These are phyloP conservation scores for Aspergillus viridinutans DNA, from an alignment of 2,329 filamentous ascomycete genomes.

Conservation along the genomic window DNA sequence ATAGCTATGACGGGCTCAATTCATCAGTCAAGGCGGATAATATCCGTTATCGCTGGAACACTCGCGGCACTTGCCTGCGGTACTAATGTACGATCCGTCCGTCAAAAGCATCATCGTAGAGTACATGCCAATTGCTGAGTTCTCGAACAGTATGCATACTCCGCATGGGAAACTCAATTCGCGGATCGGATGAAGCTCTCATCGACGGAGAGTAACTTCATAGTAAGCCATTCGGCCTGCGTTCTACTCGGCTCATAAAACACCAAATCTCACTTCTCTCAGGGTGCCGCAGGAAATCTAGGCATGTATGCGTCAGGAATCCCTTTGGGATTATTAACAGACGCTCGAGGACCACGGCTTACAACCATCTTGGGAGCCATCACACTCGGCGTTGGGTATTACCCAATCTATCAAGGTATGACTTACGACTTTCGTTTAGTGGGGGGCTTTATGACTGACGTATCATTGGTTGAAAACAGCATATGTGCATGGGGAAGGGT, in stretches of 20 bases:
- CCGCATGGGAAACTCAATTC: conserved; percentile 95
- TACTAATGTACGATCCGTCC: conserved; percentile 64
- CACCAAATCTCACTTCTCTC: conserved; percentile 25
- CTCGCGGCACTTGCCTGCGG: conserved; percentile 83
- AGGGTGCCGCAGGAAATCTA: conserved; percentile 57
- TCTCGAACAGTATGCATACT: conserved; percentile 80
- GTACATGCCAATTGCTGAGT: conserved; percentile 11
- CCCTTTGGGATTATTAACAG: conserved; percentile 82
- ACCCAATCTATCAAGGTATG: conserved; percentile 65
- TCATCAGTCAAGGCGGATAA: conserved; percentile 56
- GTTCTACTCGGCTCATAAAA: conserved; percentile 1
- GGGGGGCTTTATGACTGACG: conserved; percentile 5
- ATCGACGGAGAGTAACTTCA: conserved; percentile 88
- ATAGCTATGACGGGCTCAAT: conserved; percentile 24
- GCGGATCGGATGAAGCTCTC: conserved; percentile 80
- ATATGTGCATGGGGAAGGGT: conserved; percentile 64
- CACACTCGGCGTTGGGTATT: conserved; percentile 74
- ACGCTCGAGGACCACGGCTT: conserved; percentile 73
- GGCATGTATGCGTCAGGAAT: conserved; percentile 93
- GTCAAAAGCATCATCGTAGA: background rate
- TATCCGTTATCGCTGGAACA: conserved; percentile 82
- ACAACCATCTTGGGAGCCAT: conserved; percentile 72
- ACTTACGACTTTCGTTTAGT: background rate
- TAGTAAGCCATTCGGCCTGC: conserved; percentile 52
- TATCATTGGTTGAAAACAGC: conserved; percentile 43